Conservation (phyloP, 257 asterid species). For the Galeopsis tetrahit region DNA sequence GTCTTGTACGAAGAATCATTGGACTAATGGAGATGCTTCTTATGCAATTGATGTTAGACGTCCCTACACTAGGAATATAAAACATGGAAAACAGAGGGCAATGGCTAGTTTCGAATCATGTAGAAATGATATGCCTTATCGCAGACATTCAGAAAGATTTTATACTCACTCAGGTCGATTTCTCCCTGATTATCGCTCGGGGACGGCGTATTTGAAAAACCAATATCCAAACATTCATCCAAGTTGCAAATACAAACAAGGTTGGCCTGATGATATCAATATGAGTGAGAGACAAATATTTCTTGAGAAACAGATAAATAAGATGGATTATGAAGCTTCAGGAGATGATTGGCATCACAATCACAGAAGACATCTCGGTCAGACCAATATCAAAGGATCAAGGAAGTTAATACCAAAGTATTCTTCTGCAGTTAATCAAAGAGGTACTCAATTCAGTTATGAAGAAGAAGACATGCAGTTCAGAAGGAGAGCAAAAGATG, state of each 20-base stretch:
- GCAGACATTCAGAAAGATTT: conserved; percentile 29
- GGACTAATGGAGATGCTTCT: conserved; percentile 39
- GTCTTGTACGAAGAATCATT: conserved; percentile 31
- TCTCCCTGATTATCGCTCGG: conserved; percentile 35
- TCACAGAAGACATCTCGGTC: conserved; percentile 38
- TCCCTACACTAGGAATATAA: conserved; percentile 32
- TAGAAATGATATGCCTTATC: conserved; percentile 32
- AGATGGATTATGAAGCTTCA: conserved; percentile 33
- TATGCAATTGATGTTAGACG: conserved; percentile 36
- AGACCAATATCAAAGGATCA: conserved; percentile 30
- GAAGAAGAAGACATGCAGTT: conserved; percentile 36
- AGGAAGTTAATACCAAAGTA: conserved; percentile 36
- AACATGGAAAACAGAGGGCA: conserved; percentile 33
- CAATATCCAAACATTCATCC: conserved; percentile 35
- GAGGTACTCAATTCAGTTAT: conserved; percentile 34
- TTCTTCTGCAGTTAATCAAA: conserved; percentile 30
- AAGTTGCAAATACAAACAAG: conserved; percentile 37
- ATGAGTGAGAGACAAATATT: conserved; percentile 32
- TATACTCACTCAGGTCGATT: conserved; percentile 31
- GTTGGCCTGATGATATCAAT: conserved; percentile 28
- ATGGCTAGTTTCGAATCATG: conserved; percentile 31
- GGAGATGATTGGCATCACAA: conserved; percentile 35
- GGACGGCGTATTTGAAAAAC: conserved; percentile 34
- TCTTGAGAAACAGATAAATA: conserved; percentile 32
- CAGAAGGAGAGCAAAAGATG: conserved; percentile 38